Evolutionary conservation across 192 early-diverging fungal genomes (phyloP).

Genomic region (Coemansia sp.): DNA sequence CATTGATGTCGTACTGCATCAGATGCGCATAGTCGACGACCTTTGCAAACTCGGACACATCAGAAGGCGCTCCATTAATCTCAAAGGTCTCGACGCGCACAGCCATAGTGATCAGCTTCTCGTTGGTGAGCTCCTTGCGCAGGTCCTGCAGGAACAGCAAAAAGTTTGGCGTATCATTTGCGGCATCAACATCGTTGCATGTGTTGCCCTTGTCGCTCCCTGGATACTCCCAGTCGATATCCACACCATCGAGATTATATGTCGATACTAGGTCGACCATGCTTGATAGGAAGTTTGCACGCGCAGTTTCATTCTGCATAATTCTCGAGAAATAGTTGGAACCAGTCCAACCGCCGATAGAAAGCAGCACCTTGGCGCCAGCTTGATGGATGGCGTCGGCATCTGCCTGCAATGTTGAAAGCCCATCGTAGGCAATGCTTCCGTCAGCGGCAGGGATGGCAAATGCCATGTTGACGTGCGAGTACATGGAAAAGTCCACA

Average conservation of each 20-base stretch:
- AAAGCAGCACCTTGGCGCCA: slow-evolving; percentile 59
- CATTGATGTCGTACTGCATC: too few species aligned
- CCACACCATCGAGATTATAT: slow-evolving; percentile 59
- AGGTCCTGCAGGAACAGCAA: slow-evolving; percentile 60
- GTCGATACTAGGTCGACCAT: slow-evolving; percentile 45
- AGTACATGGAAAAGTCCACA: too few species aligned
- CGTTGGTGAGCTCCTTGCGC: slow-evolving; percentile 23
- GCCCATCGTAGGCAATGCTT: too few species aligned
- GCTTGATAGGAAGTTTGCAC: slow-evolving; percentile 48
- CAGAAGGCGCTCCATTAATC: slow-evolving; percentile 39
- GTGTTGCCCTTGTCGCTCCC: slow-evolving; percentile 49
- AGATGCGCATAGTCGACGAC: slow-evolving; percentile 65
- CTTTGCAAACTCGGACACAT: slow-evolving; percentile 60
- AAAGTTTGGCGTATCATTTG: slow-evolving; percentile 65
- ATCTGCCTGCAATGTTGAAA: too few species aligned
- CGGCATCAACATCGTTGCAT: slow-evolving; percentile 45
- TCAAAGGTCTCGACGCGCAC: slow-evolving; percentile 62
- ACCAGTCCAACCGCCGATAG: slow-evolving; percentile 69
- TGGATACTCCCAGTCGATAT: slow-evolving; percentile 77
- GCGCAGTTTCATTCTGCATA: slow-evolving; percentile 21
- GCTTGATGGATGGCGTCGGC: too few species aligned
- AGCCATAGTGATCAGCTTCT: slow-evolving; percentile 65
- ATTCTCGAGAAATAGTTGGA: slow-evolving; percentile 54
- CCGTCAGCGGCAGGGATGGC: too few species aligned
- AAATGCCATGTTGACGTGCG: too few species aligned